phyloP scores from a whole-genome alignment of 2,329 filamentous ascomycete genomes.

The Thielaviopsis ethacetica region DNA sequence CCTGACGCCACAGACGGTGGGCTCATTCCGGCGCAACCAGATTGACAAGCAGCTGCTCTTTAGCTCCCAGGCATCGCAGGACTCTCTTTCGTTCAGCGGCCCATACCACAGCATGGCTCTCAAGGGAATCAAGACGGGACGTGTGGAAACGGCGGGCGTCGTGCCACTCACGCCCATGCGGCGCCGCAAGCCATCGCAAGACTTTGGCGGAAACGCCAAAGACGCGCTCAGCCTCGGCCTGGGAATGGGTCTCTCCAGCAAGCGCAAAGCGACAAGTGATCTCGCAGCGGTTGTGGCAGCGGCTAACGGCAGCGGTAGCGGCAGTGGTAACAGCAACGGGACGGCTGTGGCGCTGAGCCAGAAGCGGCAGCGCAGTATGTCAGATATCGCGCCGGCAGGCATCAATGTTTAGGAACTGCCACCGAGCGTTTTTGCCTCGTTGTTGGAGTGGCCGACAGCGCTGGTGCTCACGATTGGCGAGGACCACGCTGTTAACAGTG shows the following conservation, averaged over 20 bases:
- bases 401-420: constrained; percentile 9
- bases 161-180: constrained; percentile 53
- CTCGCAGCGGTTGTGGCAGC: too few species aligned
- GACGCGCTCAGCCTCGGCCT: constrained; percentile 17
- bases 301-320: too few species aligned
- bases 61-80: constrained; percentile 42
- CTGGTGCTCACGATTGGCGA: not conserved
- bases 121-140: constrained; percentile 47
- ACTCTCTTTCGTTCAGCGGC: constrained; percentile 44
- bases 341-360: constrained; percentile 22
- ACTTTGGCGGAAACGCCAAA: constrained; percentile 32
- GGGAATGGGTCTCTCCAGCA: constrained; percentile 23
- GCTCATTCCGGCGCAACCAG: constrained; percentile 59
- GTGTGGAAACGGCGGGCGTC: constrained; percentile 43
- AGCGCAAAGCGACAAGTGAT: constrained; percentile 38
- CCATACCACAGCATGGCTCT: constrained; percentile 44
- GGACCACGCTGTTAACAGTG: too few species aligned
- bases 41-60: constrained; percentile 44
- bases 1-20: constrained; percentile 50
- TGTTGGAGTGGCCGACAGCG: not conserved
- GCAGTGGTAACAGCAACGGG: too few species aligned
- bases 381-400: constrained; percentile 32
- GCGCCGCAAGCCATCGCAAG: constrained; percentile 35
- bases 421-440: not conserved
- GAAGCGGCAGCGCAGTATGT: constrained; percentile 43